phyloP scores from a whole-genome alignment of 495 filamentous ascomycete genomes.

The Glutinoglossum americanum region DNA sequence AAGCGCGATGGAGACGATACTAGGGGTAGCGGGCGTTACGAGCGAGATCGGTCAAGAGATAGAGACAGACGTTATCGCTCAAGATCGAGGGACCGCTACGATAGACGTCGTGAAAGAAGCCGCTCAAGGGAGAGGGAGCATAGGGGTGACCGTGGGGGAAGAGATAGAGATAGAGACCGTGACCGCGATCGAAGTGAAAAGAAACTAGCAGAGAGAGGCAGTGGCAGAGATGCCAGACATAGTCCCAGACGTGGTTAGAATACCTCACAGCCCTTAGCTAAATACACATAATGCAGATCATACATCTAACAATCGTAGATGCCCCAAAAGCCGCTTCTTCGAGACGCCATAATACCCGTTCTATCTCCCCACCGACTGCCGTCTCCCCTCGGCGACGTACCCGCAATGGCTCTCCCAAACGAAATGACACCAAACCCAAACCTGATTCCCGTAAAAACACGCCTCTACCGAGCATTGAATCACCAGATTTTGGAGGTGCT shows the following conservation, averaged over 20 bases:
- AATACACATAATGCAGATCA: background rate
- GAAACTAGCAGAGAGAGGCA: conserved; percentile 12
- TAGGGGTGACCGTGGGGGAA: conserved; percentile 8
- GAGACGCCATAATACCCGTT: conserved; percentile 22
- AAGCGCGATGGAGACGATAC: background rate
- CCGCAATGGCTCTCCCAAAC: conserved; percentile 17
- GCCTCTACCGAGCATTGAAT: conserved; percentile 1
- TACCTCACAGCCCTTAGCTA: background rate
- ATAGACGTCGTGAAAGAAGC: conserved; percentile 11
- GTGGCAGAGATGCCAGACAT: conserved; percentile 25
- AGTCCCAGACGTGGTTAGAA: conserved; percentile 18
- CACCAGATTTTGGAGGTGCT: background rate
- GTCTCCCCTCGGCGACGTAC: background rate
- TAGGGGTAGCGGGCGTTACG: conserved; percentile 6
- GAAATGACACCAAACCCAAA: background rate
- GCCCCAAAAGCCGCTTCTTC: background rate
- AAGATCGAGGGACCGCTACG: conserved; percentile 18
- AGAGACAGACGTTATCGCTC: conserved; percentile 18
- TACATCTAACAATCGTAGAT: conserved; percentile 2
- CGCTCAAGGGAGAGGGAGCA: conserved; percentile 14
- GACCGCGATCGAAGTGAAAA: conserved; percentile 11
- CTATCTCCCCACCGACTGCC: conserved; percentile 19
- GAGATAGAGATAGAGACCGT: conserved; percentile 21
- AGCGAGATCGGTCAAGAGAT: conserved; percentile 19
- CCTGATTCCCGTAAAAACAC: background rate